Conservation (phyloP, 106 monocot species). For the Dendrobium officinale region DNA sequence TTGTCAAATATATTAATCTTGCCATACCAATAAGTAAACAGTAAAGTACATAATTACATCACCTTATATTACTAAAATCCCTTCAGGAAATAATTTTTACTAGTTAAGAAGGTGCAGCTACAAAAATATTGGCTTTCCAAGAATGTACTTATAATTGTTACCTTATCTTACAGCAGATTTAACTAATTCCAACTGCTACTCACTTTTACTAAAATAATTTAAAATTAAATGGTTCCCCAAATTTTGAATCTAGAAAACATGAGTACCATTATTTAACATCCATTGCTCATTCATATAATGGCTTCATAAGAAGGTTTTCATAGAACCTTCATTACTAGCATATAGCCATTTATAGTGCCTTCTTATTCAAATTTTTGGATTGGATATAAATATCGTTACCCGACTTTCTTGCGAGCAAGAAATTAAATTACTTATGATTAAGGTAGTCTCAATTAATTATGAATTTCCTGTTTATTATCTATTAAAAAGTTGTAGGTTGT, state of each 20-base stretch:
- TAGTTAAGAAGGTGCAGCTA: no score
- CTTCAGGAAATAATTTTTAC: no score
- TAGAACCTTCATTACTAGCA: neutral
- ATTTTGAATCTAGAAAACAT: neutral
- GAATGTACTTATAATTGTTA: neutral
- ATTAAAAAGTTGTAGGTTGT: neutral
- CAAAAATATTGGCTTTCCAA: no score
- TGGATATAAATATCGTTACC: neutral
- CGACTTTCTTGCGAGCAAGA: neutral
- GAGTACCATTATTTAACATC: neutral
- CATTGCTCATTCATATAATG: neutral
- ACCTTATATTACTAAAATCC: no score
- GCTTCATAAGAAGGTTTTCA: neutral
- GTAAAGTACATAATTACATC: no score
- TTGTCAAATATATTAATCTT: no score
- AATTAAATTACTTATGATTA: neutral
- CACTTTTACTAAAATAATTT: neutral
- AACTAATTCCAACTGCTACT: neutral
- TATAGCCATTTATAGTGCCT: neutral
- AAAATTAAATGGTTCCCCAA: neutral
- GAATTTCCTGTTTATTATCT: neutral
- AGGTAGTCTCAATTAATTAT: neutral
- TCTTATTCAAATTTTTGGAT: neutral
- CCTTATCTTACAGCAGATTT: neutral
- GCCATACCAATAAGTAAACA: no score